These are phyloP conservation scores for Daldinia bambusicola DNA, from an alignment of 495 filamentous ascomycete species.

Conservation along the genomic window DNA sequence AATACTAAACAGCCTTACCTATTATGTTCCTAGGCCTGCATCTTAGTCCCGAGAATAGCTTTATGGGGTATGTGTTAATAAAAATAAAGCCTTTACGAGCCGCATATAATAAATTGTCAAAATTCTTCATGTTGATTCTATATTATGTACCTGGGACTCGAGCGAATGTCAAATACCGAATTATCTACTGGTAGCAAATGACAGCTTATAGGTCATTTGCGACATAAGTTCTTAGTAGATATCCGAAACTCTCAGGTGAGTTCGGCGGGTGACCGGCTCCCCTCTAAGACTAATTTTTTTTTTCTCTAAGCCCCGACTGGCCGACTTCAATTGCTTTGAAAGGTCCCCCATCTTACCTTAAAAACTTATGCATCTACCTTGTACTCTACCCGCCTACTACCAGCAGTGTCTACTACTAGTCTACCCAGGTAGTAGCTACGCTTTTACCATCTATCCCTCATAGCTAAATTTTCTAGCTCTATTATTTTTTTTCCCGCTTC, in stretches of 20 bases:
- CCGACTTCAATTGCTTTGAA: slow-evolving; percentile 29
- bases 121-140: neutral
- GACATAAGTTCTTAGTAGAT: slow-evolving; percentile 21
- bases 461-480: slow-evolving; percentile 36
- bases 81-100: too few species aligned
- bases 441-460: slow-evolving; percentile 21
- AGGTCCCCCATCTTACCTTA: slow-evolving; percentile 17
- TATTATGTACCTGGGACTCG: neutral
- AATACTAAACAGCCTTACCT: neutral
- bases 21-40: neutral
- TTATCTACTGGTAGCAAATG: slow-evolving; percentile 4
- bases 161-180: neutral
- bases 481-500: slow-evolving; percentile 15
- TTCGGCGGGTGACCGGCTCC: slow-evolving; percentile 28
- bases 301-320: slow-evolving; percentile 40
- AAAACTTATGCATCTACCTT: slow-evolving; percentile 4
- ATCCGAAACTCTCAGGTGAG: slow-evolving; percentile 36
- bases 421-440: slow-evolving; percentile 5
- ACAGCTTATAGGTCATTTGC: slow-evolving; percentile 28
- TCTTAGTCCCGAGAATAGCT: neutral
- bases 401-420: neutral
- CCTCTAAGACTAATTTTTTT: slow-evolving; percentile 13
- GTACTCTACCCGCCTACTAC: too few species aligned
- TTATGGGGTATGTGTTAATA: too few species aligned
- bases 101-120: too few species aligned